Percentiles rank a stretch among this genome's conserved stretches.
phyloP scores from a whole-genome alignment of 805 yeast genomes.

The Nakazawaea ishiwadae region DNA sequence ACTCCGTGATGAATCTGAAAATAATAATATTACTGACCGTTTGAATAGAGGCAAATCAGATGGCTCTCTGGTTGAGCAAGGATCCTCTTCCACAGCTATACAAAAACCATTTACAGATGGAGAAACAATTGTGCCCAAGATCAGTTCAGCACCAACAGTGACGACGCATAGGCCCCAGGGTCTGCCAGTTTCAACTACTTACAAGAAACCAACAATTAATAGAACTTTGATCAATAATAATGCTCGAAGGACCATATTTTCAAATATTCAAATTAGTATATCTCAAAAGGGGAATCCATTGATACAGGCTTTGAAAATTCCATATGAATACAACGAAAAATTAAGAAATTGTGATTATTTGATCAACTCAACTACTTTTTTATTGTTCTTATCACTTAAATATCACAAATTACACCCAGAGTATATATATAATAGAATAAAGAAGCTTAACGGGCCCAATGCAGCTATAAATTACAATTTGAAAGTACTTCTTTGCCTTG shows the following conservation, averaged over 20 bases:
- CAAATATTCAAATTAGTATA: constrained; percentile 50
- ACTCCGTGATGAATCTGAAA: constrained; percentile 40
- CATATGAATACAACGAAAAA: constrained; percentile 48
- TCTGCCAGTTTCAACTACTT: not conserved
- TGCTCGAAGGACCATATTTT: constrained; percentile 16
- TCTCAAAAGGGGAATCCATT: constrained; percentile 74
- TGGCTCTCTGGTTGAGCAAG: constrained; percentile 9
- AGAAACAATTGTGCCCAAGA: constrained; percentile 5
- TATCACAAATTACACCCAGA: constrained; percentile 78
- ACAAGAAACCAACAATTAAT: constrained; percentile 8
- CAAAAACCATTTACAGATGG: constrained; percentile 12
- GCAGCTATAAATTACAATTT: constrained; percentile 34
- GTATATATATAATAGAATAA: constrained; percentile 58
- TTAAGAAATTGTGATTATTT: constrained; percentile 59
- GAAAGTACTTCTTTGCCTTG: constrained; percentile 55
- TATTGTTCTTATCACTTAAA: constrained; percentile 61
- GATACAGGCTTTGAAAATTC: constrained; percentile 47
- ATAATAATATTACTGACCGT: constrained; percentile 9
- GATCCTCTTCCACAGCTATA: not conserved
- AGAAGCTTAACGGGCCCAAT: constrained; percentile 20
- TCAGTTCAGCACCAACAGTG: not conserved
- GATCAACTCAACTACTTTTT: constrained; percentile 49
- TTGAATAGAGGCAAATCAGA: constrained; percentile 15
- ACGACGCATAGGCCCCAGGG: not conserved
- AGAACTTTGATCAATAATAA: constrained; percentile 8